Evolutionary conservation across 768 basidiomycete species (phyloP), one percentile per base, ranked within the genome.

Genomic region (Leccinum rimulosum): DNA sequence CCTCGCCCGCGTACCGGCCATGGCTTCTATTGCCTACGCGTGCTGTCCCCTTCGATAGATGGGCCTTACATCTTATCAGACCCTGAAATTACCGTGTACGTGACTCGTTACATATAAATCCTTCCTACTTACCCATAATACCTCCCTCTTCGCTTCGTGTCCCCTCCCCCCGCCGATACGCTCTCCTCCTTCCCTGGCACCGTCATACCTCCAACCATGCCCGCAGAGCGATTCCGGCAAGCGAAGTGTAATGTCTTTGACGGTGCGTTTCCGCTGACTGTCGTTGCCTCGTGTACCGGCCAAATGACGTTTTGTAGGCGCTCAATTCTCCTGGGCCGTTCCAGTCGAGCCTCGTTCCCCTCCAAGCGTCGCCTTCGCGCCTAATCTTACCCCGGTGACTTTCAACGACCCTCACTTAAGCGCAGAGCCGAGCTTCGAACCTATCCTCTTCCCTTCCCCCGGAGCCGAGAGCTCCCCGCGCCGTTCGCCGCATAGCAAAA

Each of bases 371-470:
- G 79, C 82, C 27, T 88, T 88, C 68, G 80, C 80, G 49, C 79
- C 84, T 58, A 83, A 80, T 57, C 66, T 86, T 56, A 86, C 85
- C 1, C 83, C 86, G 12, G 77, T 78, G 50, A 80, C 83, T 17
- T 87, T 80, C 74, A 80, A 77, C 63, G 81, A 83, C 4, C 78
- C 79, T 9, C 76, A 76, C 28, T 63, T 43, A 43, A 43, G 77
- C 8, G 67, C 76, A 27, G 73, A 78, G 15, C 65, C 75, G 28
- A 58, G 61, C 50, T 74, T 76, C 43, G 77, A 83, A 54, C 77
- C 80, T 17, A 73, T 83, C 36, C 79, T 88, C 66, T 89, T 89
- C 76, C 85, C 87, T 19, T 79, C 82, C 25, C 59, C 76, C 48
- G 58, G 73, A n/a, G 60, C 74, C 36, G 73, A 70, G 9, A 53